Evolutionary conservation across 2,329 filamentous ascomycete genomes (phyloP).

Genomic region (Stagonosporopsis vannaccii): DNA sequence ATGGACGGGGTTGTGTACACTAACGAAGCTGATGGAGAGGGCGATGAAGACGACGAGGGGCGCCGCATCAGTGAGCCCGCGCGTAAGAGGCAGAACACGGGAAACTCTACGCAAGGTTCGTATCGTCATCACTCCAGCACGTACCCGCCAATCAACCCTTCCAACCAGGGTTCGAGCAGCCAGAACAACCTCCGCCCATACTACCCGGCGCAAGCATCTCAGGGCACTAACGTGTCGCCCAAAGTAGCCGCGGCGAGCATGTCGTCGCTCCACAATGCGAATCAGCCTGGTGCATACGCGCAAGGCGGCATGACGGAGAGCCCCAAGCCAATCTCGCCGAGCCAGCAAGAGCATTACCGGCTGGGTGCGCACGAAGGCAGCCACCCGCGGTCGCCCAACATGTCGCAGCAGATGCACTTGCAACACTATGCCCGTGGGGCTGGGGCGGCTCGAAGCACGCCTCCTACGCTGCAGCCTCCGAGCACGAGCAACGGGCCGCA

Average conservation of each 20-base stretch:
- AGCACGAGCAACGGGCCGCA: constrained; percentile 53
- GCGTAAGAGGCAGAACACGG: constrained; percentile 71
- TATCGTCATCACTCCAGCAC: constrained; percentile 75
- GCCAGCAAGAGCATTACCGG: constrained; percentile 60
- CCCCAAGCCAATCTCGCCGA: constrained; percentile 82
- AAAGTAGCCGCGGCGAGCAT: constrained; percentile 48
- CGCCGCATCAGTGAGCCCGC: constrained; percentile 74
- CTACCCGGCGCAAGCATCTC: constrained; percentile 46
- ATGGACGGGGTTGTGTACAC: constrained; percentile 70
- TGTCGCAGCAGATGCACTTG: constrained; percentile 71
- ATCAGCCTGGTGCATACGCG: constrained; percentile 68
- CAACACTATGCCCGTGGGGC: constrained; percentile 64
- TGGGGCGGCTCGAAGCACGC: constrained; percentile 64
- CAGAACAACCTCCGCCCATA: constrained; percentile 44
- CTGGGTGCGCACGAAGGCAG: constrained; percentile 60
- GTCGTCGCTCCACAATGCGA: constrained; percentile 47
- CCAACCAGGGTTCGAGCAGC: constrained; percentile 36
- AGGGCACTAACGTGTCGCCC: constrained; percentile 50
- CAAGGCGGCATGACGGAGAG: constrained; percentile 82
- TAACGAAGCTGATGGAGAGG: constrained; percentile 65
- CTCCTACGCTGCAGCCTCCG: constrained; percentile 57
- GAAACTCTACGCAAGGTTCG: constrained; percentile 61
- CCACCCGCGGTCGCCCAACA: constrained; percentile 66
- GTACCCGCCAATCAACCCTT: constrained; percentile 72
- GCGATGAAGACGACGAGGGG: constrained; percentile 58